A percentile compares a stretch with the other conserved stretches of the same genome.
Conservation (phyloP, 768 basidiomycete species). For the Russula sp. region DNA sequence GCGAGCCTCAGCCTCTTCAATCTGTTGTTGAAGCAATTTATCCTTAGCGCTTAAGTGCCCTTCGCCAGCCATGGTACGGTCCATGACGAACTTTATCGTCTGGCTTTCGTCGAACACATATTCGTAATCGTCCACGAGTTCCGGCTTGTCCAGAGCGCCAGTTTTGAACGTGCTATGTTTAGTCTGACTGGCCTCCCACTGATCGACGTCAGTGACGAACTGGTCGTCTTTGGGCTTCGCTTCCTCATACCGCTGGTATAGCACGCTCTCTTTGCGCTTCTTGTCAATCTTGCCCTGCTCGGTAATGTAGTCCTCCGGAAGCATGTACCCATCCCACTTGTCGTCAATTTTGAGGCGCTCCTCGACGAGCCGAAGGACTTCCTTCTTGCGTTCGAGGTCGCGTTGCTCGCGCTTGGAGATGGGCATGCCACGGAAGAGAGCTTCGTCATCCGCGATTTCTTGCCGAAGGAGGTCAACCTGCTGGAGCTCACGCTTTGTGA, state of each 20-base stretch:
- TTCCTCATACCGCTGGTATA: constrained; percentile 95
- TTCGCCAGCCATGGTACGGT: constrained; percentile 62
- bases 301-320: constrained; percentile 97
- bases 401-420: constrained; percentile 76
- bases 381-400: constrained; percentile 90
- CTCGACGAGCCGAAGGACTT: constrained; percentile 86
- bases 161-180: constrained; percentile 84
- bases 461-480: constrained; percentile 89
- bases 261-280: constrained; percentile 88
- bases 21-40: constrained; percentile 77
- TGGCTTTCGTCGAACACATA: constrained; percentile 99
- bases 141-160: constrained; percentile 87
- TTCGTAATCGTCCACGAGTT: constrained; percentile 83
- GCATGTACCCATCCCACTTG: constrained; percentile 91
- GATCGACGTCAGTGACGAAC: constrained; percentile 95
- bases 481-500: constrained; percentile 94
- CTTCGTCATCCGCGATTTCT: constrained; percentile 93
- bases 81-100: constrained; percentile 94
- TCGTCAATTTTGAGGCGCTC: constrained; percentile 93
- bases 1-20: constrained; percentile 87
- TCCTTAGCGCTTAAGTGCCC: constrained; percentile 79
- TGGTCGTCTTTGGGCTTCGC: constrained; percentile 88
- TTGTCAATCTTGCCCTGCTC: constrained; percentile 98
- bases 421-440: constrained; percentile 87
- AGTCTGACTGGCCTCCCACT: constrained; percentile 94